Conservation (phyloP, 495 filamentous ascomycete species). For the Poronia punctata region DNA sequence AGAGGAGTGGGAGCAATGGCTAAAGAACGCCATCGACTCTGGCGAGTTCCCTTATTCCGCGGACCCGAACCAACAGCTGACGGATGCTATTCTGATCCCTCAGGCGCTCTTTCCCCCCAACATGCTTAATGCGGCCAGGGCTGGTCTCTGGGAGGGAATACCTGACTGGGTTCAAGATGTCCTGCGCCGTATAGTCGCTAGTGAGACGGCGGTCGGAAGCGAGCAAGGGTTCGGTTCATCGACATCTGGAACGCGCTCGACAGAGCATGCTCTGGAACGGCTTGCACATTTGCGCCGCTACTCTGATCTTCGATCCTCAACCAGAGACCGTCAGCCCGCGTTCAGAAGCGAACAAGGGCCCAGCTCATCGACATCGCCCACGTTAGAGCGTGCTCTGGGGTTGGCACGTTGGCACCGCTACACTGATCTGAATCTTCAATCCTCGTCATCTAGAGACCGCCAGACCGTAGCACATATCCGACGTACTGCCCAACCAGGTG, state of each 20-base stretch:
- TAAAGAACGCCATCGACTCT: slow-evolving; percentile 69
- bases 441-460: no score
- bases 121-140: slow-evolving; percentile 39
- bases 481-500: slow-evolving; percentile 20
- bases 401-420: no score
- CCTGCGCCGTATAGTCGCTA: slow-evolving; percentile 34
- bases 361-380: not conserved
- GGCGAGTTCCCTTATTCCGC: slow-evolving; percentile 41
- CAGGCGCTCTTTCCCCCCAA: slow-evolving; percentile 35
- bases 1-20: slow-evolving; percentile 78
- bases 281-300: slow-evolving; percentile 14
- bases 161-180: slow-evolving; percentile 42
- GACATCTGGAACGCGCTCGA: not conserved
- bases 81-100: slow-evolving; percentile 23
- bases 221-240: not conserved
- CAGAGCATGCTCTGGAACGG: slow-evolving; percentile 1
- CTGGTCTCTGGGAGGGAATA: slow-evolving; percentile 46
- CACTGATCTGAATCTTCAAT: not conserved
- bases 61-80: slow-evolving; percentile 28
- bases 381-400: no score
- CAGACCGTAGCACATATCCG: slow-evolving; percentile 18
- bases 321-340: no score
- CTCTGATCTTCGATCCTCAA: slow-evolving; percentile 21
- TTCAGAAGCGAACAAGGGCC: not conserved
- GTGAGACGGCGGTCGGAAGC: slow-evolving; percentile 7